These are phyloP conservation scores for Phaeoacremonium minimum DNA, from an alignment of 2,329 filamentous ascomycete species.

Conservation along the genomic window DNA sequence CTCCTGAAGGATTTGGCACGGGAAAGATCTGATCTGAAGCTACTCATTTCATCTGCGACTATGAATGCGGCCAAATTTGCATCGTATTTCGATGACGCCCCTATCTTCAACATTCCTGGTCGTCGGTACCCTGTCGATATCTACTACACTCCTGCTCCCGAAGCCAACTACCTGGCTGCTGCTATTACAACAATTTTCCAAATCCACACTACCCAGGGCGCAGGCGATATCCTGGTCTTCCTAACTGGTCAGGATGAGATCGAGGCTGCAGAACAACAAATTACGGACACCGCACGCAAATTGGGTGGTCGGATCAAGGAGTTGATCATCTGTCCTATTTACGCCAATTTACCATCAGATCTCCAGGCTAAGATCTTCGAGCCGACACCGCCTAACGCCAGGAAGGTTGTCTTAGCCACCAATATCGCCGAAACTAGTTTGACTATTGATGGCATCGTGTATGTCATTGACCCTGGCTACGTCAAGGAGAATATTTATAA, in stretches of 20 bases:
- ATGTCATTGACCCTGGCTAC: conserved; percentile 92
- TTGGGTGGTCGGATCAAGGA: conserved; percentile 81
- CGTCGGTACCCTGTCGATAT: conserved; percentile 86
- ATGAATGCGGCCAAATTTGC: conserved; percentile 93
- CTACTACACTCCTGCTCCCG: conserved; percentile 84
- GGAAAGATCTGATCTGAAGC: conserved; percentile 77
- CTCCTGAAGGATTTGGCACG: conserved; percentile 84
- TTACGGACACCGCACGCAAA: conserved; percentile 82
- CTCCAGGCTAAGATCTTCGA: conserved; percentile 93
- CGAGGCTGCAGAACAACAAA: conserved; percentile 76
- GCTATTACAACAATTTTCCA: conserved; percentile 93
- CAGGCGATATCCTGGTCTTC: conserved; percentile 90
- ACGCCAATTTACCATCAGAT: conserved; percentile 87
- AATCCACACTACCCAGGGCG: conserved; percentile 81
- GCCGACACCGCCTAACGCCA: conserved; percentile 75
- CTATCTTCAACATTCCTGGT: conserved; percentile 92
- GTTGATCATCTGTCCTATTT: conserved; percentile 88
- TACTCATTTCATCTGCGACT: conserved; percentile 90
- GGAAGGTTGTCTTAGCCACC: conserved; percentile 90
- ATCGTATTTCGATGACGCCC: conserved; percentile 84
- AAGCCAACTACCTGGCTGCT: conserved; percentile 89
- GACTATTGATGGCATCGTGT: conserved; percentile 93
- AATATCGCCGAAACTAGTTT: conserved; percentile 97
- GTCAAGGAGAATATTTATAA: conserved; percentile 96
- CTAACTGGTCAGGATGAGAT: conserved; percentile 96